Percentiles rank a stretch among this genome's conserved stretches.
Evolutionary conservation across 2,329 filamentous ascomycete species (phyloP).

Genomic region (Ophiosphaerella herpotricha): DNA sequence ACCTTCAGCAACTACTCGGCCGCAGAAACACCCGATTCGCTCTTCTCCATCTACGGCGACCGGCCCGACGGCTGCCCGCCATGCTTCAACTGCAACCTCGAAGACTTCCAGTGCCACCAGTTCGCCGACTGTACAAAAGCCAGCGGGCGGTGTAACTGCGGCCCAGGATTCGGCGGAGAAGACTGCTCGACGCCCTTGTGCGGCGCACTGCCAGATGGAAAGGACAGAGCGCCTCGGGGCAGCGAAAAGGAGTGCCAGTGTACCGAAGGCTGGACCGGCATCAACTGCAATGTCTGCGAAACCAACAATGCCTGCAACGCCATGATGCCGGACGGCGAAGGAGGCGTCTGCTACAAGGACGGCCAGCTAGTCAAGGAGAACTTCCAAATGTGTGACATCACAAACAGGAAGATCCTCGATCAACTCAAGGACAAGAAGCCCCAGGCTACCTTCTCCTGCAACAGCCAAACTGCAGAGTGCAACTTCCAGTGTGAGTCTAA

Average conservation of each 20-base stretch:
- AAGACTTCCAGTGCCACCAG: conserved; percentile 88
- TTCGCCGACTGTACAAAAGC: conserved; percentile 86
- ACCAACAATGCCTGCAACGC: conserved; percentile 82
- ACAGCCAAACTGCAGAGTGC: conserved; percentile 73
- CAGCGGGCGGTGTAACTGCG: conserved; percentile 91
- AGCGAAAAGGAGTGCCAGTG: conserved; percentile 74
- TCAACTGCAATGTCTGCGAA: conserved; percentile 95
- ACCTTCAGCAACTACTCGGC: conserved; percentile 54
- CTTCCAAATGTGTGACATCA: conserved; percentile 97
- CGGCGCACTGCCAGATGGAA: conserved; percentile 80
- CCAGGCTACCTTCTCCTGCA: conserved; percentile 93
- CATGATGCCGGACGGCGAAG: conserved; percentile 80
- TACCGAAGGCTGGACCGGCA: conserved; percentile 90
- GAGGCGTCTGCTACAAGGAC: conserved; percentile 88
- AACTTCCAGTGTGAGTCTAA: conserved; percentile 84
- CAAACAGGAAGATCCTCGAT: conserved; percentile 89
- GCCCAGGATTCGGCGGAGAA: conserved; percentile 89
- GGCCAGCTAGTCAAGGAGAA: conserved; percentile 92
- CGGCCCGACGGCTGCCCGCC: conserved; percentile 79
- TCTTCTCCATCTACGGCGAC: conserved; percentile 72
- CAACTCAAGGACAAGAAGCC: conserved; percentile 83
- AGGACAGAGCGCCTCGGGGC: conserved; percentile 73
- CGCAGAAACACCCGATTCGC: conserved; percentile 53
- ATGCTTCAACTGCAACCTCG: conserved; percentile 97
- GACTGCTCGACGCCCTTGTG: conserved; percentile 92